Percentiles rank a stretch among this genome's conserved stretches.
These are phyloP conservation scores for Parascedosporium putredinis DNA, from an alignment of 2,329 filamentous ascomycete genomes.

Conservation along the genomic window DNA sequence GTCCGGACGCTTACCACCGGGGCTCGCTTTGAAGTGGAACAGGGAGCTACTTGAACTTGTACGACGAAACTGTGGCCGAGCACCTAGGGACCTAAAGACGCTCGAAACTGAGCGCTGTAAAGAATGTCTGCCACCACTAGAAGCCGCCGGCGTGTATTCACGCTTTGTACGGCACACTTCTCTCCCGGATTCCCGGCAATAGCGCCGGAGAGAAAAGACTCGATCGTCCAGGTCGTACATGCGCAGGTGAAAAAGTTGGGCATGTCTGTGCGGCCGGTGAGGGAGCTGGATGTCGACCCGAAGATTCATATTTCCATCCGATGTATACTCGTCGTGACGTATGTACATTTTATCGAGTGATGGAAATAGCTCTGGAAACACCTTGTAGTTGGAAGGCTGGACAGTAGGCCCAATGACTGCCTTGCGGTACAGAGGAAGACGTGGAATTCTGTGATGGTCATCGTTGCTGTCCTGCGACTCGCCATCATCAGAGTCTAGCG, in stretches of 20 bases:
- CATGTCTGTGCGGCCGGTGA: constrained; percentile 27
- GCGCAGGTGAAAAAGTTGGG: constrained; percentile 81
- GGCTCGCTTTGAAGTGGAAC: constrained; percentile 6
- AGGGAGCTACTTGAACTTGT: constrained; percentile 3
- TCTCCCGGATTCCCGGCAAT: constrained; percentile 84
- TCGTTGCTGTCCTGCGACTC: constrained; percentile 22
- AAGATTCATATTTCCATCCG: constrained; percentile 94
- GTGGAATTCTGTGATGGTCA: constrained; percentile 30
- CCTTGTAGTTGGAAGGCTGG: constrained; percentile 6
- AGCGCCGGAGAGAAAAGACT: constrained; percentile 83
- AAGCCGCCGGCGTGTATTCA: constrained; percentile 42
- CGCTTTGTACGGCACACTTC: constrained; percentile 82
- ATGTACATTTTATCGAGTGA: constrained; percentile 72
- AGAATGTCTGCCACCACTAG: constrained; percentile 2
- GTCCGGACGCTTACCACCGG: neutral
- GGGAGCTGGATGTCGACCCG: constrained; percentile 60
- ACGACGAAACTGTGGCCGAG: constrained; percentile 5
- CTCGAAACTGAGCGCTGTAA: constrained; percentile 9
- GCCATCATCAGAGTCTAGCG: constrained; percentile 40
- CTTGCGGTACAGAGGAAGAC: constrained; percentile 41
- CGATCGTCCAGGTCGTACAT: constrained; percentile 85
- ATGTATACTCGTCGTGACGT: constrained; percentile 78
- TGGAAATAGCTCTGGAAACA: constrained; percentile 69
- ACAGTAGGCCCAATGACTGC: constrained; percentile 1
- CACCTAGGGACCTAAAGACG: constrained; percentile 8